Conservation (phyloP, 176 grass and related monocot genomes). For the Otatea glauca region DNA sequence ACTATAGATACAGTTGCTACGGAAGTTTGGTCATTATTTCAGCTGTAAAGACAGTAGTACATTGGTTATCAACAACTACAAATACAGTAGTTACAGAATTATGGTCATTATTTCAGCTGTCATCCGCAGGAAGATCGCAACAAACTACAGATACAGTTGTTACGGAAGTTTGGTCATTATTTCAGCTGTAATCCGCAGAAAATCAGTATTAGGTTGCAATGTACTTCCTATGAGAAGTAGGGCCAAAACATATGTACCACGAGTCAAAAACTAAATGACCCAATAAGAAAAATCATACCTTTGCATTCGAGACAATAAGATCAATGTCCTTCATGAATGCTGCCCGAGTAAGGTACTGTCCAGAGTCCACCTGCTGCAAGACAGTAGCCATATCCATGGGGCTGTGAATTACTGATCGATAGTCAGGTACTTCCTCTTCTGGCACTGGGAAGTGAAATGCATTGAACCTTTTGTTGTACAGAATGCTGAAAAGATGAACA, state of each 20-base stretch:
- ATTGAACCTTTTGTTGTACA: slow-evolving; percentile 92
- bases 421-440: slow-evolving; percentile 93
- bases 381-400: slow-evolving; percentile 98
- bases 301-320: slow-evolving; percentile 92
- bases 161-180: slow-evolving; percentile 23
- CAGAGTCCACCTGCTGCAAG: slow-evolving; percentile 88
- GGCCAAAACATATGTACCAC: slow-evolving; percentile 29
- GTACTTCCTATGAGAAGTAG: not conserved
- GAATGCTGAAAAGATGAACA: slow-evolving; percentile 66
- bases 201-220: not conserved
- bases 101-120: slow-evolving; percentile 20
- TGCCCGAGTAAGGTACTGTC: slow-evolving; percentile 65
- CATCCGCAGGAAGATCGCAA: slow-evolving; percentile 15
- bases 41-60: not conserved
- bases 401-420: slow-evolving; percentile 75
- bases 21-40: slow-evolving; percentile 19
- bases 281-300: slow-evolving; percentile 58
- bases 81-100: slow-evolving; percentile 12
- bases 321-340: slow-evolving; percentile 88
- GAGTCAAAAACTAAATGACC: slow-evolving; percentile 26
- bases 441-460: slow-evolving; percentile 90
- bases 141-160: slow-evolving; percentile 4
- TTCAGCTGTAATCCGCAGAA: slow-evolving; percentile 2
- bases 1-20: not conserved
- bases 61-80: slow-evolving; percentile 11